Evolutionary conservation across 805 yeast species (phyloP).

Genomic region (Candida nemodendra): DNA sequence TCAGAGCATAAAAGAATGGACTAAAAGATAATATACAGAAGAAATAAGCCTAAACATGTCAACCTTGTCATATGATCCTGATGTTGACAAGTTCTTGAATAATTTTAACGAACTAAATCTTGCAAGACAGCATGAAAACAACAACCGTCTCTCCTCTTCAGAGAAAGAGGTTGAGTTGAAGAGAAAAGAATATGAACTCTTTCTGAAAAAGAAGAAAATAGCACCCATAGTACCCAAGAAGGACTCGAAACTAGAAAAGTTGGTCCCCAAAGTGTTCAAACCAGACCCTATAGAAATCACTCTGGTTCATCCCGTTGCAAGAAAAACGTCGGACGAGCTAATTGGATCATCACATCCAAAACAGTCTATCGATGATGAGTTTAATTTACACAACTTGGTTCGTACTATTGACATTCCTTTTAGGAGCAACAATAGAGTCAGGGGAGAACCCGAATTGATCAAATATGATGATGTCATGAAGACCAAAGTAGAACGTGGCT

Average conservation of each 20-base stretch:
- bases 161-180: slow-evolving; percentile 23
- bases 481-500: slow-evolving; percentile 2
- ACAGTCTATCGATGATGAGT: not conserved
- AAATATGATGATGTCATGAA: slow-evolving; percentile 23
- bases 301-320: slow-evolving; percentile 18
- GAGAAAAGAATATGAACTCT: slow-evolving; percentile 19
- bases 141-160: slow-evolving; percentile 14
- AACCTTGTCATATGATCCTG: slow-evolving; percentile 19
- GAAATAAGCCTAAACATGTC: too few species aligned
- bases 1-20: too few species aligned
- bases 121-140: slow-evolving; percentile 20
- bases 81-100: slow-evolving; percentile 24
- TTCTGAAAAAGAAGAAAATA: slow-evolving; percentile 24
- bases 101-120: slow-evolving; percentile 21
- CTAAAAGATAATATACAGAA: too few species aligned
- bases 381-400: slow-evolving; percentile 8
- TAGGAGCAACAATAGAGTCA: slow-evolving; percentile 1
- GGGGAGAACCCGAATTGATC: slow-evolving; percentile 24
- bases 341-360: too few species aligned
- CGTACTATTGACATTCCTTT: slow-evolving; percentile 9
- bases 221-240: slow-evolving; percentile 31
- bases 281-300: slow-evolving; percentile 8
- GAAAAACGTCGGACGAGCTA: slow-evolving; percentile 5
- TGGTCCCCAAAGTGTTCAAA: not conserved
- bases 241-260: slow-evolving; percentile 10